phyloP scores from a whole-genome alignment of 73 alveolate species.

The Paramecium sonneborni region DNA sequence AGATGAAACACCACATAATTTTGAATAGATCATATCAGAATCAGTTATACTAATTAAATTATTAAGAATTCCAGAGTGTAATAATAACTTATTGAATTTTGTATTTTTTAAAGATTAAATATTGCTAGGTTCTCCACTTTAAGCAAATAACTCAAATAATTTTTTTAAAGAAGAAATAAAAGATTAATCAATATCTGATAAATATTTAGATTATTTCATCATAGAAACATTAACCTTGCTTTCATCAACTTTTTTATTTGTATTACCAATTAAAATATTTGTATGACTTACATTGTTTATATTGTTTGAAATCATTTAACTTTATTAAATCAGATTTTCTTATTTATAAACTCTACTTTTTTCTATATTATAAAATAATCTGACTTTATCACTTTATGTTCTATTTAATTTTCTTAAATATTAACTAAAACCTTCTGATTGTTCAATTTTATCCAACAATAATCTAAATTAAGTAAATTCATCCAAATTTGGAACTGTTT shows the following conservation, averaged over 20 bases:
- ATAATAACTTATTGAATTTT: conserved; percentile 23
- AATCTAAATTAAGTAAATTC: neutral
- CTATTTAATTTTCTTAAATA: neutral
- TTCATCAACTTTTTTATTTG: neutral
- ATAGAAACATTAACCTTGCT: neutral
- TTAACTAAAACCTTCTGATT: neutral
- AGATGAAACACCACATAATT: neutral
- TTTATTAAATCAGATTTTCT: too few species aligned
- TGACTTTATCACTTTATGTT: neutral
- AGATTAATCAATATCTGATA: neutral
- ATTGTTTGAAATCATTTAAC: neutral
- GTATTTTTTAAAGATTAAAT: conserved; percentile 12
- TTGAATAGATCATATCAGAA: conserved; percentile 35
- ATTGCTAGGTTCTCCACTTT: conserved; percentile 42
- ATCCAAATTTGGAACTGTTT: neutral
- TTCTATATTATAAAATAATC: neutral
- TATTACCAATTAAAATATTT: neutral
- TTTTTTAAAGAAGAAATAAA: neutral
- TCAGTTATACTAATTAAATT: neutral
- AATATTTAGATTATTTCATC: conserved; percentile 16
- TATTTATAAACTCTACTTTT: neutral
- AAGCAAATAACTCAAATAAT: conserved; percentile 6
- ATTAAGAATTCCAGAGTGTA: neutral
- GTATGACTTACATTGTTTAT: neutral
- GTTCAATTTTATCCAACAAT: neutral